phyloP scores from a whole-genome alignment of 768 basidiomycete species.

The Nidula microcarpa region DNA sequence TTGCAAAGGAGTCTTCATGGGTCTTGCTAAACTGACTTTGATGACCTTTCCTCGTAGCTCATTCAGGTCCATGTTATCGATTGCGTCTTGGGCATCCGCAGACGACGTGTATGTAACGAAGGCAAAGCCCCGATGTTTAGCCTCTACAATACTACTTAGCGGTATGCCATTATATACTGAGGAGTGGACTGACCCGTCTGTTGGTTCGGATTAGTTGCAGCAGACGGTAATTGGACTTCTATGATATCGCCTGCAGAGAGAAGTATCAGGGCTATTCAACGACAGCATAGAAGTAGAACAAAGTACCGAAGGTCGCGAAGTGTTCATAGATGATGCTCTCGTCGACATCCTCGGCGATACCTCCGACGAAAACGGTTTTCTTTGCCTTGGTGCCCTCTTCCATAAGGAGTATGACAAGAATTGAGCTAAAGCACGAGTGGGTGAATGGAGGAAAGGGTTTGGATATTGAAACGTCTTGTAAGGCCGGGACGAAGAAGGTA shows the following conservation, averaged over 20 bases:
- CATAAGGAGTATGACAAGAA: no score
- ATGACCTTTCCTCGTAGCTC: slow-evolving; percentile 75
- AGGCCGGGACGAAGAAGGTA: slow-evolving; percentile 27
- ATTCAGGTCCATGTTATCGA: slow-evolving; percentile 98
- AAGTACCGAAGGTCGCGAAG: slow-evolving; percentile 83
- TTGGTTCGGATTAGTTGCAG: slow-evolving; percentile 64
- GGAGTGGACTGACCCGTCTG: slow-evolving; percentile 30
- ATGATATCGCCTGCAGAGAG: slow-evolving; percentile 75
- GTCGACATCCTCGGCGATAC: slow-evolving; percentile 80
- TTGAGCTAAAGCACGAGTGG: no score
- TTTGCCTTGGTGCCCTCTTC: slow-evolving; percentile 84
- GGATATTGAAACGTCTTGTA: no score
- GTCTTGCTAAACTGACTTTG: slow-evolving; percentile 83
- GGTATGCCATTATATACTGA: neutral
- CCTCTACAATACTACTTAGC: slow-evolving; percentile 34
- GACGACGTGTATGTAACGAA: slow-evolving; percentile 84
- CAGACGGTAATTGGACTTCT: slow-evolving; percentile 85
- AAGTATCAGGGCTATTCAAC: slow-evolving; percentile 14
- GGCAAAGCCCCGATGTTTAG: slow-evolving; percentile 90
- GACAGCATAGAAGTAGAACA: neutral
- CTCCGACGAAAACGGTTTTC: slow-evolving; percentile 83
- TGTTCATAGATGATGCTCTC: slow-evolving; percentile 71
- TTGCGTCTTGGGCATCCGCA: slow-evolving; percentile 90
- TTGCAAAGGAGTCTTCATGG: slow-evolving; percentile 69
- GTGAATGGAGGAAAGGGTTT: slow-evolving; percentile 2